Base-by-base conservation (phyloP, 108 stramenopile species). In the Aurantiochytrium sp. region DNA sequence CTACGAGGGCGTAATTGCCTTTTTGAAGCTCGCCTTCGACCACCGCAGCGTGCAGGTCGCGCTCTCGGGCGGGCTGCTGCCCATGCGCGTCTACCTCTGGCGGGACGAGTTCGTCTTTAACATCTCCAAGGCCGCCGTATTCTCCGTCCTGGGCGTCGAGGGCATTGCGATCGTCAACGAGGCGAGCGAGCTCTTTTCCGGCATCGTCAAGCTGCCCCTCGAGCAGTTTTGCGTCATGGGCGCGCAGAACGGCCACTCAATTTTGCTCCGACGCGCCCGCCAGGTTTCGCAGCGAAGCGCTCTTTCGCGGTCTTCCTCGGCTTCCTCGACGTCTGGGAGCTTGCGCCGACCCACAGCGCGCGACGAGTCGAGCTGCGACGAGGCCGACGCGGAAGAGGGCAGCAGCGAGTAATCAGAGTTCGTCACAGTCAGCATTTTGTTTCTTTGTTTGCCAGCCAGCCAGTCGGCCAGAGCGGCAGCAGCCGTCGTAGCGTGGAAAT, bases 141-240 rank as follows among this genome's bases (percentile, higher is more conserved):
- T 81, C 73, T 48, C 42, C 36, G 10, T 81, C 36, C 42, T 81
- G 21, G 73, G 73, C 2, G 73, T 48, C 10, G 39, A 41, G 42
- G 73, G 42, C n/a, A 48, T 81, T 1, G 30, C 73, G n/a, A 24
- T 81, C 2, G 39, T 81, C 1, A 48, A 30, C 45, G 73, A 48
- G n/a, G 45, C n/a, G 1, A 81, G 17, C 39, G 45, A 41, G 19
- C 19, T 48, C 45, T 81, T 48, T 48, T 48, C 39, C 0, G 73
- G 73, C 1, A 48, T 81, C 19, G 73, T 42, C 73, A 81, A 81
- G 73, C n/a, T 81, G 73, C 73, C 73, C 21, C 45, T 81, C 6
- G 42, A 81, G 45, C 73, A 81, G 39, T 81, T 81, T n/a, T 81
- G 73, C 2, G 73, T 81, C 73, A 48, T 81, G 24, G 73, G 73